Base-by-base conservation (phyloP, 345 rosid genomes). In the Ricinus communis region DNA sequence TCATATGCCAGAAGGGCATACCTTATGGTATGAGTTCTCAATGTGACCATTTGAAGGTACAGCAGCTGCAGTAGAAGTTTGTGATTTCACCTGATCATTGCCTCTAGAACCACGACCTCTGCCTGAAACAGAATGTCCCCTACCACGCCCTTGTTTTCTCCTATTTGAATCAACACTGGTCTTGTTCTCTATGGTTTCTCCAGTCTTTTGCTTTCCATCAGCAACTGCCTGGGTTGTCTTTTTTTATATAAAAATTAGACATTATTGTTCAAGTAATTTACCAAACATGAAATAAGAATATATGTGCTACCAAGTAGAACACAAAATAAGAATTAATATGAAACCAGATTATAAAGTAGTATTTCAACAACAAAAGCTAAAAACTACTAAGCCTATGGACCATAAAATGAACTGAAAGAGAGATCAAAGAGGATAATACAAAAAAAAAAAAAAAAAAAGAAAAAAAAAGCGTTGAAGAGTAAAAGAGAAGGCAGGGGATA, bases 41-140 rank as follows among this genome's bases (percentile, higher is more conserved):
- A 81, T 84, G 64, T 86, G 91, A 54, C 90, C 92, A 76, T 91
- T 90, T 56, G 85, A 79, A 71, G 80, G 78, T 61, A 84, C 63
- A 52, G 79, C 77, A 25, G 84, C 70, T 52, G 89, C 79, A 71
- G 79, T 59, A 70, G 89, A 82, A 50, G 52, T 40, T 76, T 84
- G 97, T 64, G 79, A 80, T 76, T 81, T 86, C 0, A 60, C 75
- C 71, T 85, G 96, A 63, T 87, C 94, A 71, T 80, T 90, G 74
- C 77, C 74, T 82, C 82, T 89, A 68, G 93, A 87, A 78, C 93
- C 93, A 71, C 97, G 97, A n/a, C 96, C 97, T 84, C 98, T 87
- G 21, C 94, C 78, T 53, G 91, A 77, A 75, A 69, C 70, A 72
- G 94, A 85, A 30, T 81, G 79, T 25, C 85, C 95, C 75, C 97